Base-by-base conservation (phyloP, 176 grass and related monocot genomes). In the Olyra latifolia region DNA sequence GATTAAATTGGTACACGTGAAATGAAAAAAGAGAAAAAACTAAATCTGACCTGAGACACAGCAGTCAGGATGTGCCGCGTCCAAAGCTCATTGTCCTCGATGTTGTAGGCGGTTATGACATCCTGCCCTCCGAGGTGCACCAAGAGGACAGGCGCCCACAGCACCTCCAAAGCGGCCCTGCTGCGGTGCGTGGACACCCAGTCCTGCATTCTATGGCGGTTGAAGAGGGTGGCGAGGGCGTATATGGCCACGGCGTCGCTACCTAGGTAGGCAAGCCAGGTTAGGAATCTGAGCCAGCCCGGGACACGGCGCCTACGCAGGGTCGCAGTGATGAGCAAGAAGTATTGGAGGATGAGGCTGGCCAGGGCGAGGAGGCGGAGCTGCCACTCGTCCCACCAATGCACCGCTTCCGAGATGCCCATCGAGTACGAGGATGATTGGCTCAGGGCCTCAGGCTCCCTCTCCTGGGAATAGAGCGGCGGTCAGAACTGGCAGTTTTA, bases 61-160 rank as follows among this genome's bases (percentile, higher is more conserved):
- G 25, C 2, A 0, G 71, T 67, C 15, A 83, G 1, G 0, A 57
- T 4, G 22, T 83, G 49, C 2, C 72, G 38, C 11, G 0, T 23
- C 81, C 81, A 76, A 2, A 83, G 19, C 39, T 83, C 62, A 0
- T 83, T 83, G 17, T 76, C 81, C 8, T 76, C 72, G 0, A 83
- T 46, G 27, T 67, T 67, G 20, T 83, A 85, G 16, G 83, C 66
- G 0, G 83, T 44, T 1, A 85, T 85, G 30, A 30, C 4, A 1
- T 70, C 44, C 28, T 41, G 64, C 0, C 82, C 74, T 0, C 82
- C 64, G 8, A 84, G 62, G 62, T 76, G 81, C 38, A 75, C 7
- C 30, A 83, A 1, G 8, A 83, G 49, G 47, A 84, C 0, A 14
- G 82, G 82, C 4, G 42, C 74, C 82, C 82, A 84, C 7, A 84